phyloP scores from a whole-genome alignment of 1,284 basidiomycete species.

The Ustanciosporium gigantosporum region DNA sequence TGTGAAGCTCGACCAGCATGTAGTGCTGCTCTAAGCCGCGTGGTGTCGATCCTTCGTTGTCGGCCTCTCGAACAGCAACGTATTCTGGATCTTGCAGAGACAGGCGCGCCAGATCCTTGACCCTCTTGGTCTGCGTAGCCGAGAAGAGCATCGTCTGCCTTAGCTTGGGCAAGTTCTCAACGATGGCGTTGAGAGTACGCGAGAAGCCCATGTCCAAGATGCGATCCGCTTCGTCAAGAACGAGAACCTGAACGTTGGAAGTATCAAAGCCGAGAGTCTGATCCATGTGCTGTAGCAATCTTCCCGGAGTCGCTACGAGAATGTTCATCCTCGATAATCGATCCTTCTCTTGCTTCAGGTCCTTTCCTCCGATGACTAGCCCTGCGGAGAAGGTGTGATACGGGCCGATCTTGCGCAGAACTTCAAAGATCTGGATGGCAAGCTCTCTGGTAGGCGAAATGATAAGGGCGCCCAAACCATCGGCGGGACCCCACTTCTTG shows the following conservation, averaged over 20 bases:
- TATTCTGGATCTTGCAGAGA: conserved; percentile 82
- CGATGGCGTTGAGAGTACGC: conserved; percentile 82
- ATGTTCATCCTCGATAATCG: conserved; percentile 92
- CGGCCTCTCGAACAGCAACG: conserved; percentile 65
- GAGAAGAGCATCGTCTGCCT: conserved; percentile 91
- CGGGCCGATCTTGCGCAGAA: conserved; percentile 85
- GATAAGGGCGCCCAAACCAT: conserved; percentile 86
- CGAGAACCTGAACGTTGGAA: conserved; percentile 86
- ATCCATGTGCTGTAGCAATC: conserved; percentile 95
- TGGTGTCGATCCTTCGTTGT: conserved; percentile 65
- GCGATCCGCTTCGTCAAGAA: conserved; percentile 94
- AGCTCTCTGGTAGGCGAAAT: conserved; percentile 95
- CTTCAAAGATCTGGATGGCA: conserved; percentile 96
- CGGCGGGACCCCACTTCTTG: conserved; percentile 76
- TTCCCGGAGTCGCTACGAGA: conserved; percentile 91
- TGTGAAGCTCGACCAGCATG: conserved; percentile 77
- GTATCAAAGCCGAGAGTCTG: conserved; percentile 94
- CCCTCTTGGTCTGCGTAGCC: conserved; percentile 90
- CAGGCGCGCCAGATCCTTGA: conserved; percentile 84
- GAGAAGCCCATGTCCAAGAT: conserved; percentile 96
- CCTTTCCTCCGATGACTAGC: conserved; percentile 94
- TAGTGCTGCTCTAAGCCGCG: conserved; percentile 87
- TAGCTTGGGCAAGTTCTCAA: conserved; percentile 71
- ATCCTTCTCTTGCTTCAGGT: conserved; percentile 81
- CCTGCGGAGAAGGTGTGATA: conserved; percentile 92